Evolutionary conservation across 1,139 yeast genomes (phyloP).

Genomic region (Saccharomyces hybrid): DNA sequence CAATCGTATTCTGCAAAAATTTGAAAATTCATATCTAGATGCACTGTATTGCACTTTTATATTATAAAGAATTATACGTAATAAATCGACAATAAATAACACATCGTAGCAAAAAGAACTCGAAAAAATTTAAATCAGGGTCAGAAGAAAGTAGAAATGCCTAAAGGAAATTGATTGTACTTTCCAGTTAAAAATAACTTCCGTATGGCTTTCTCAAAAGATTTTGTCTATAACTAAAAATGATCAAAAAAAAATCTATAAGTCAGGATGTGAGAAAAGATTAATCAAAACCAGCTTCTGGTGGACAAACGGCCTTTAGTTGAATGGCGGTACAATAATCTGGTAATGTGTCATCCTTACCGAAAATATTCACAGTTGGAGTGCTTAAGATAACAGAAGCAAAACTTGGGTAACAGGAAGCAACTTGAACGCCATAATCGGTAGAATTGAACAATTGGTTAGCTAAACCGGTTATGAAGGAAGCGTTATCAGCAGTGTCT

Average conservation of each 20-base stretch:
- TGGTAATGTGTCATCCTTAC: slow-evolving; percentile 9
- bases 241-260: not conserved
- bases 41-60: not conserved
- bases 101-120: no score
- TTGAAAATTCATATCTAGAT: not conserved
- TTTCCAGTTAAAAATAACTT: no score
- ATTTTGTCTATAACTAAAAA: not conserved
- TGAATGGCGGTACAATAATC: slow-evolving; percentile 9
- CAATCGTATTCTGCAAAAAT: not conserved
- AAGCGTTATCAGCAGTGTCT: slow-evolving; percentile 6
- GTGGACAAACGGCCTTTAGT: slow-evolving; percentile 12
- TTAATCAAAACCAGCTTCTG: slow-evolving; percentile 2
- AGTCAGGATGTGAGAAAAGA: not conserved
- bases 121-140: no score
- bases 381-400: slow-evolving; percentile 8
- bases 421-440: slow-evolving; percentile 12
- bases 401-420: slow-evolving; percentile 10
- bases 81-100: no score
- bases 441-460: slow-evolving; percentile 11
- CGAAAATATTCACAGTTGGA: slow-evolving; percentile 13
- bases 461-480: slow-evolving; percentile 8
- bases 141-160: no score
- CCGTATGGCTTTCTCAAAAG: not conserved
- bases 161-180: no score
- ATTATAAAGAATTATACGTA: not conserved